Percentiles rank a stretch among this genome's conserved stretches.
These are phyloP conservation scores for Rhizopus sp. DNA, from an alignment of 371 early-diverging fungal species.

Conservation along the genomic window DNA sequence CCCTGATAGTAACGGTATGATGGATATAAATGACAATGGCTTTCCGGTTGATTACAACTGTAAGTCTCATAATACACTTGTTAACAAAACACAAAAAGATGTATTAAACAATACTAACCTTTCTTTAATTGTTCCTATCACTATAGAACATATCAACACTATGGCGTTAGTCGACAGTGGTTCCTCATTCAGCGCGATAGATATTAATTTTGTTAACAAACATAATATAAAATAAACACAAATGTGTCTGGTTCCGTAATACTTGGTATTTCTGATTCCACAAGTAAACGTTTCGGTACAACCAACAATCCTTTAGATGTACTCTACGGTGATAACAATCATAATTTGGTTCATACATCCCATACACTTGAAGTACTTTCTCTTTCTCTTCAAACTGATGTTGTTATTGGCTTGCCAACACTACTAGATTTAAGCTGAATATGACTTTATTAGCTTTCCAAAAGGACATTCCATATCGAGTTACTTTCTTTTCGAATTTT, in stretches of 20 bases:
- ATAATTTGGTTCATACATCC: background rate
- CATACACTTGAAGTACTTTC: background rate
- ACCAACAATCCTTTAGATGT: background rate
- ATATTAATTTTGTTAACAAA: background rate
- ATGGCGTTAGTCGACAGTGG: conserved; percentile 10
- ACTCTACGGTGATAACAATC: background rate
- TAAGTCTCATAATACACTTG: conserved; percentile 7
- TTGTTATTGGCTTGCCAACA: background rate
- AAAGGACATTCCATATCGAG: too few species aligned
- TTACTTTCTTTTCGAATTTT: too few species aligned
- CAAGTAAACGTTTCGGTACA: background rate
- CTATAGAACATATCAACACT: conserved; percentile 5
- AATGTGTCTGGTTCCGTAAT: background rate
- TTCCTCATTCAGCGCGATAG: conserved; percentile 5
- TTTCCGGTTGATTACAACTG: background rate
- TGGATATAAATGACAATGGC: conserved; percentile 1
- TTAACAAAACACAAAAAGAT: background rate
- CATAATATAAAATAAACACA: too few species aligned
- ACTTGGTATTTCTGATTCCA: background rate
- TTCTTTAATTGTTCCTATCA: conserved; percentile 4
- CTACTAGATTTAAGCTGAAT: too few species aligned
- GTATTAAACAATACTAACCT: background rate
- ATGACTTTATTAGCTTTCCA: too few species aligned
- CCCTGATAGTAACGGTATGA: background rate
- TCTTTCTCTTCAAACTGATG: background rate